phyloP scores from a whole-genome alignment of 805 yeast species.

The Nakazawaea sp. region DNA sequence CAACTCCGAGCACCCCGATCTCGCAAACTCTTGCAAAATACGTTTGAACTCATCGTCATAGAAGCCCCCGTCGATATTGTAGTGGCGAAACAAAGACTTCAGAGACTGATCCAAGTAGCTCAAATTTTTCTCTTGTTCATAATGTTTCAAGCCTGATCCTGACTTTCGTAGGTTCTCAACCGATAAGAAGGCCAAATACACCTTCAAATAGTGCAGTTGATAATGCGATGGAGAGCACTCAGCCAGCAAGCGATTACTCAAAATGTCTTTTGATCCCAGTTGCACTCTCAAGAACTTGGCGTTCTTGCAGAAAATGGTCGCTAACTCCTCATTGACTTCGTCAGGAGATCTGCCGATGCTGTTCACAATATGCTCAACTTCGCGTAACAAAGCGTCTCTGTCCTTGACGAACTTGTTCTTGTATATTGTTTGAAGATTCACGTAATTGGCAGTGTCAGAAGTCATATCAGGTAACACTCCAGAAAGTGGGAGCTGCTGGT shows the following conservation, averaged over 20 bases:
- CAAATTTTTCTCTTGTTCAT: constrained; percentile 20
- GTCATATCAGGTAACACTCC: constrained; percentile 89
- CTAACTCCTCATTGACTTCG: constrained; percentile 27
- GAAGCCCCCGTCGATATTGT: constrained; percentile 4
- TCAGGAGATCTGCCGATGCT: constrained; percentile 22
- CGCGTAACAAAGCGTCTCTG: constrained; percentile 27
- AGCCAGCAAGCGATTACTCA: constrained; percentile 16
- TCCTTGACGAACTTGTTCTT: constrained; percentile 48
- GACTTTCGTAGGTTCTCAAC: constrained; percentile 18
- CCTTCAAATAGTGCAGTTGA: constrained; percentile 12
- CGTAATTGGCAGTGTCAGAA: constrained; percentile 59
- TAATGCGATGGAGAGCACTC: constrained; percentile 11
- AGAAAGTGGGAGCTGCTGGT: constrained; percentile 52
- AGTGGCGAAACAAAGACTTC: constrained; percentile 16
- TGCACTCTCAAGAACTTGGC: constrained; percentile 44
- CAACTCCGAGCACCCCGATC: constrained; percentile 35
- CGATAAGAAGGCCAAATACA: constrained; percentile 39
- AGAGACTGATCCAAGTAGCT: constrained; percentile 14
- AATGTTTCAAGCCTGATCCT: constrained; percentile 12
- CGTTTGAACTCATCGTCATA: constrained; percentile 31
- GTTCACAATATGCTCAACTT: constrained; percentile 22
- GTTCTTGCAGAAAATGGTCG: constrained; percentile 55
- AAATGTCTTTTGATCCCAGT: constrained; percentile 30
- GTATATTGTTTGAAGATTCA: constrained; percentile 52
- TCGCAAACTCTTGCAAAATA: constrained; percentile 32